Percentiles rank a stretch among this genome's conserved stretches.
These are phyloP conservation scores for Podaxis sp. DNA, from an alignment of 768 basidiomycete species.

Conservation along the genomic window DNA sequence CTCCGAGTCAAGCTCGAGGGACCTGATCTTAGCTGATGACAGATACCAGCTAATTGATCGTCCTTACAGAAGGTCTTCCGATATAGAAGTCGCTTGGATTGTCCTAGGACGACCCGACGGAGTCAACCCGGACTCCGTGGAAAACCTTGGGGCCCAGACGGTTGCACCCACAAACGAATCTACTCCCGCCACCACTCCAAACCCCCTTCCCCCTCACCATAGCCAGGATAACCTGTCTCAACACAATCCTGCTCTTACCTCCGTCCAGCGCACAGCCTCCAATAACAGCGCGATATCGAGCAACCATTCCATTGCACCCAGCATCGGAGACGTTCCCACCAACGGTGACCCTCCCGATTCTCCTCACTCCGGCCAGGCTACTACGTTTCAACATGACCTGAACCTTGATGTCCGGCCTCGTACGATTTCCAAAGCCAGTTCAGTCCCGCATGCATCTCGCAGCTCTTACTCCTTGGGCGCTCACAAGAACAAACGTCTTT, in stretches of 20 bases:
- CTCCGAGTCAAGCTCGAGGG: neutral
- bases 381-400: neutral
- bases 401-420: neutral
- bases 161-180: neutral
- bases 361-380: neutral
- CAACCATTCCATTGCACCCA: neutral
- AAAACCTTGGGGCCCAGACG: neutral
- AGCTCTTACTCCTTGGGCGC: neutral
- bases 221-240: neutral
- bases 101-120: neutral
- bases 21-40: slow-evolving; percentile 5
- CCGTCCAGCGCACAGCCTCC: neutral
- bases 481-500: neutral
- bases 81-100: slow-evolving; percentile 1
- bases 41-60: neutral
- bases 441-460: neutral
- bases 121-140: neutral
- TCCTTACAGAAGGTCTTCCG: neutral
- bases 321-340: neutral
- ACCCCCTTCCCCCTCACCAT: neutral
- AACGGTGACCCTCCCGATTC: neutral
- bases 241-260: neutral
- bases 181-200: neutral
- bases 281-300: neutral
- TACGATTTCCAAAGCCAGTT: neutral